Evolutionary conservation across 176 grass and related monocot genomes (phyloP).

Genomic region (Oryza glumipatula): DNA sequence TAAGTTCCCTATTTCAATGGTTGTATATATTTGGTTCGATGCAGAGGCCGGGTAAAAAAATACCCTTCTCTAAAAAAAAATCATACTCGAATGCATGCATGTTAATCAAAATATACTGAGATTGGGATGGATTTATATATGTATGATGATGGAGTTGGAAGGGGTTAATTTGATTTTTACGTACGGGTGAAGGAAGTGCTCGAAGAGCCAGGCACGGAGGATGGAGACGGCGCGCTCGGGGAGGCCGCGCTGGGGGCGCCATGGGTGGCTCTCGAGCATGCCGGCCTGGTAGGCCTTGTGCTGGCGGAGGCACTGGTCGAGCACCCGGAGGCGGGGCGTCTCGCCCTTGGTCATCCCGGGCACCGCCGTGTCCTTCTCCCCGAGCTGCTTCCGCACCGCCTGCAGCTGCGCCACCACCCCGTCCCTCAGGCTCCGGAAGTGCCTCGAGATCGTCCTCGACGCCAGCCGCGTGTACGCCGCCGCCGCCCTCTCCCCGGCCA

Average conservation of each 20-base stretch:
- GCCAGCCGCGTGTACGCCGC: constrained; percentile 66
- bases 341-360: constrained; percentile 53
- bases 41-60: no score
- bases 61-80: no score
- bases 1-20: no score
- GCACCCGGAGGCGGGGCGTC: constrained; percentile 66
- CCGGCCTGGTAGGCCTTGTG: constrained; percentile 69
- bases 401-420: constrained; percentile 65
- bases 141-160: no score
- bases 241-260: constrained; percentile 83
- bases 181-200: constrained; percentile 96
- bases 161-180: constrained; percentile 19
- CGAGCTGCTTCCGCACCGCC: constrained; percentile 52
- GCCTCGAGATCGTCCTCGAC: constrained; percentile 75
- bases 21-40: no score
- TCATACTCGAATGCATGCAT: not conserved
- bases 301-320: constrained; percentile 87
- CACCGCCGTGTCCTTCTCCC: constrained; percentile 59
- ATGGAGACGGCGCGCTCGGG: constrained; percentile 82
- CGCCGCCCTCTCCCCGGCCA: constrained; percentile 65
- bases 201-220: constrained; percentile 85
- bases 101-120: not conserved
- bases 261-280: constrained; percentile 70
- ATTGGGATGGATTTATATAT: no score
- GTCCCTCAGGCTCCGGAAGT: constrained; percentile 77